Conservation (phyloP, 108 stramenopile genomes). For the Craspedostauros australis region DNA sequence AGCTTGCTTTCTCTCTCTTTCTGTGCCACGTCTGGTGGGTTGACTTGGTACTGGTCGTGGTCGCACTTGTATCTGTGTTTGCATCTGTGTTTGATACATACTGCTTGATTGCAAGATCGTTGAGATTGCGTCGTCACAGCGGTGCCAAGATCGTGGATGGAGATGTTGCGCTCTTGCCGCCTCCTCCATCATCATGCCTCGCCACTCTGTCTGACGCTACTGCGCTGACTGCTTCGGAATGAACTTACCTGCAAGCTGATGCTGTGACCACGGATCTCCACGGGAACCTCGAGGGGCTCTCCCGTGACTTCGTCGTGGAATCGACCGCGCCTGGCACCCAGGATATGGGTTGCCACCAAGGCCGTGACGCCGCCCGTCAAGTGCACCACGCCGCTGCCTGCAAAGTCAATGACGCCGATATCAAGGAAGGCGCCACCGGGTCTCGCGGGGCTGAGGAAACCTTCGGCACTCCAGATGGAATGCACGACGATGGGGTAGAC, state of each 20-base stretch:
- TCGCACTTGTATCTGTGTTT: too few species aligned
- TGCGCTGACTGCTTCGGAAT: too few species aligned
- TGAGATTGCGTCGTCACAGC: too few species aligned
- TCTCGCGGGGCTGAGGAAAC: conserved; percentile 49
- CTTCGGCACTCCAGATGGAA: conserved; percentile 63
- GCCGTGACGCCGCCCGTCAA: conserved; percentile 84
- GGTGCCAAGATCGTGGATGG: too few species aligned
- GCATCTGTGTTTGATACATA: too few species aligned
- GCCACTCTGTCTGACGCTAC: too few species aligned
- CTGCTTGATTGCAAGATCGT: too few species aligned
- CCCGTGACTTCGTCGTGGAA: conserved; percentile 76
- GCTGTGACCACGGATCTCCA: conserved; percentile 68
- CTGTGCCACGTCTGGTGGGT: too few species aligned
- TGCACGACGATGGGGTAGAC: conserved; percentile 87
- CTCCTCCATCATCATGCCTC: too few species aligned
- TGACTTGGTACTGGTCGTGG: too few species aligned
- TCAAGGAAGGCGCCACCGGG: conserved; percentile 17
- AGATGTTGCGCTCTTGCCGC: too few species aligned
- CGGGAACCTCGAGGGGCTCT: conserved; percentile 45
- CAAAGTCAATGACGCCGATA: conserved; percentile 86
- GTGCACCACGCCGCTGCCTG: conserved; percentile 90
- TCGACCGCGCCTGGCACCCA: conserved; percentile 82
- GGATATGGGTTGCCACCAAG: conserved; percentile 64
- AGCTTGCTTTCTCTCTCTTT: too few species aligned
- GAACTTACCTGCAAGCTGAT: conserved; percentile 69